Percentiles rank a stretch among this genome's conserved stretches.
Evolutionary conservation across 345 rosid genomes (phyloP).

Genomic region (Eucalyptus regnans): DNA sequence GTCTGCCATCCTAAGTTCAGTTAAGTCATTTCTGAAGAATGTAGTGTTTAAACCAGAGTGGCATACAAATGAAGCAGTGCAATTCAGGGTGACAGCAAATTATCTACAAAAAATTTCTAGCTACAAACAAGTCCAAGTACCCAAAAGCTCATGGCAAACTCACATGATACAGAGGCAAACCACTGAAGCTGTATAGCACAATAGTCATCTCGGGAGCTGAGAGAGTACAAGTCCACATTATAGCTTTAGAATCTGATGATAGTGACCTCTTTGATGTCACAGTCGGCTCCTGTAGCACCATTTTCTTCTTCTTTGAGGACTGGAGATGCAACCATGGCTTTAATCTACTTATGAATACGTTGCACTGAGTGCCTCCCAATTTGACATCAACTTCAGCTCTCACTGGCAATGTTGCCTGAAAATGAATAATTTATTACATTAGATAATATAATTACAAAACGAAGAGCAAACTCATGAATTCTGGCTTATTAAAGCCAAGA

Average conservation of each 20-base stretch:
- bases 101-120: neutral
- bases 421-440: neutral
- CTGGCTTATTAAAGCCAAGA: neutral
- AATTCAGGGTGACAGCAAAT: neutral
- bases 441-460: neutral
- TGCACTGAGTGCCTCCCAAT: slow-evolving; percentile 87
- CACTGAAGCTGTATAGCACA: slow-evolving; percentile 47
- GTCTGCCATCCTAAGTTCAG: neutral
- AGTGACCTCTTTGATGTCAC: slow-evolving; percentile 28
- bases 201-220: slow-evolving; percentile 96
- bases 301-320: slow-evolving; percentile 47
- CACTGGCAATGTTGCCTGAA: slow-evolving; percentile 64
- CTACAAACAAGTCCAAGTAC: neutral
- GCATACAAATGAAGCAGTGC: neutral
- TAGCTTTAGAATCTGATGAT: slow-evolving; percentile 36
- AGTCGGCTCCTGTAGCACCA: slow-evolving; percentile 51
- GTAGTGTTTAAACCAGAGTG: neutral
- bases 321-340: slow-evolving; percentile 78
- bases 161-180: slow-evolving; percentile 79
- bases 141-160: slow-evolving; percentile 11
- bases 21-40: neutral
- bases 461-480: neutral
- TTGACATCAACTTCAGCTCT: slow-evolving; percentile 96
- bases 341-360: slow-evolving; percentile 56
- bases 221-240: slow-evolving; percentile 90